These are phyloP conservation scores for Dictyostelium brefeldianum DNA, from an alignment of 78 protist species.

Conservation along the genomic window DNA sequence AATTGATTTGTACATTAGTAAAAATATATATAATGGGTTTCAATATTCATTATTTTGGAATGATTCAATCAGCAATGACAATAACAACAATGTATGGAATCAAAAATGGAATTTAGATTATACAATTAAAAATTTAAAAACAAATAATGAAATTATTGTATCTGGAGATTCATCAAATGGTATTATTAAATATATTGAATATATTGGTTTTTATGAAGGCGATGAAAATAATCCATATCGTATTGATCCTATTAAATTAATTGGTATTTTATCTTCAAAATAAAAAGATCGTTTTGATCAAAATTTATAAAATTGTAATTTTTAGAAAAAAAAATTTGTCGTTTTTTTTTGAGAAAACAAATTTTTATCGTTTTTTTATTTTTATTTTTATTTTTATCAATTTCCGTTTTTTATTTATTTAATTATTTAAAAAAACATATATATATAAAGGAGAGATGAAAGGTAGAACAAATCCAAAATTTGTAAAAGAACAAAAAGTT, in stretches of 20 bases:
- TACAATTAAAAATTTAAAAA: constrained; percentile 30
- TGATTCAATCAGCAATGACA: background rate
- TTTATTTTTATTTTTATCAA: no score
- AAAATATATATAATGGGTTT: constrained; percentile 40
- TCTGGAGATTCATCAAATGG: constrained; percentile 27
- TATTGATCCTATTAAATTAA: constrained; percentile 37
- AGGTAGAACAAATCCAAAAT: background rate
- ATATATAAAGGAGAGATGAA: background rate
- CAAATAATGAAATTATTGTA: constrained; percentile 8
- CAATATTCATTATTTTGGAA: constrained; percentile 64
- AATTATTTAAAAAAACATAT: background rate
- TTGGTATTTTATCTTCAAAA: constrained; percentile 14
- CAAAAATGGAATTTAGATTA: constrained; percentile 59
- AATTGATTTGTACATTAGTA: background rate
- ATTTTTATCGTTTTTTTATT: no score
- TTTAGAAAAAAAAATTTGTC: no score
- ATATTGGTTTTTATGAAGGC: constrained; percentile 73
- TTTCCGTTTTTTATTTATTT: background rate
- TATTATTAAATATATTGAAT: constrained; percentile 41
- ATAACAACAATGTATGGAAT: constrained; percentile 17
- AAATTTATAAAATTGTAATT: no score
- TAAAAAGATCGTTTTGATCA: background rate
- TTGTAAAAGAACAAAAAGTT: background rate
- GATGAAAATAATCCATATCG: constrained; percentile 56
- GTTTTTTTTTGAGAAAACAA: no score